These are phyloP conservation scores for Chytriomyces sp. DNA, from an alignment of 192 early-diverging fungal species.

Conservation along the genomic window DNA sequence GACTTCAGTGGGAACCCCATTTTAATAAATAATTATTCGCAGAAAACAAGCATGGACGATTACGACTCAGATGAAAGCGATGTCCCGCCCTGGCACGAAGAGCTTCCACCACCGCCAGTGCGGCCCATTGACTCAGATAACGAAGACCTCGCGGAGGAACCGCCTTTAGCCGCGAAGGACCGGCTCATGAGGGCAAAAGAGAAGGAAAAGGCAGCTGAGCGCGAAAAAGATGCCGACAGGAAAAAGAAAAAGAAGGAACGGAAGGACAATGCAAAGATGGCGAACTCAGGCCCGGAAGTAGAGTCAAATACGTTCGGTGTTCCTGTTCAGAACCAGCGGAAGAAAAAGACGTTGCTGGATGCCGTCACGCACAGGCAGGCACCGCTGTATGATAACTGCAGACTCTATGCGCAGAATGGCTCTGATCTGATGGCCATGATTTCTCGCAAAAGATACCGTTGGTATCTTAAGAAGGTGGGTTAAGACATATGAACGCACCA, in stretches of 20 bases:
- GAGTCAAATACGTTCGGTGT: neutral
- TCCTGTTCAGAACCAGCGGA: neutral
- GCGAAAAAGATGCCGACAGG: too few relatives aligned
- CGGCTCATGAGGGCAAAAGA: too few relatives aligned
- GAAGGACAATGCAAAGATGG: too few relatives aligned
- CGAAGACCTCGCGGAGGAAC: neutral
- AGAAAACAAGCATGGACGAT: neutral
- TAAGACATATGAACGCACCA: neutral
- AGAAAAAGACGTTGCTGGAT: conserved; percentile 18
- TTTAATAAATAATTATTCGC: too few relatives aligned
- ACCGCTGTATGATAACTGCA: conserved; percentile 3
- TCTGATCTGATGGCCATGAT: conserved; percentile 21
- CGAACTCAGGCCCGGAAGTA: too few relatives aligned
- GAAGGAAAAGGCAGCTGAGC: neutral
- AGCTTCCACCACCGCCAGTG: conserved; percentile 11
- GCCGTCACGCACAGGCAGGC: conserved; percentile 1
- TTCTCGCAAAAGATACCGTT: conserved; percentile 4
- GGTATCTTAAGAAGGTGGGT: conserved; percentile 19
- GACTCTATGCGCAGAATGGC: neutral
- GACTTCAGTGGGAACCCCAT: too few relatives aligned
- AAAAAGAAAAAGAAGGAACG: too few relatives aligned
- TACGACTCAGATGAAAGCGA: conserved; percentile 18
- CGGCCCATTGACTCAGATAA: neutral
- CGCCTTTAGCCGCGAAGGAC: too few relatives aligned
- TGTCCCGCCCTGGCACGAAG: conserved; percentile 13